Percentiles rank a stretch among this genome's conserved stretches.
Conservation (phyloP, 176 grass and related monocot genomes). For the Cenchrus fungigraminus region DNA sequence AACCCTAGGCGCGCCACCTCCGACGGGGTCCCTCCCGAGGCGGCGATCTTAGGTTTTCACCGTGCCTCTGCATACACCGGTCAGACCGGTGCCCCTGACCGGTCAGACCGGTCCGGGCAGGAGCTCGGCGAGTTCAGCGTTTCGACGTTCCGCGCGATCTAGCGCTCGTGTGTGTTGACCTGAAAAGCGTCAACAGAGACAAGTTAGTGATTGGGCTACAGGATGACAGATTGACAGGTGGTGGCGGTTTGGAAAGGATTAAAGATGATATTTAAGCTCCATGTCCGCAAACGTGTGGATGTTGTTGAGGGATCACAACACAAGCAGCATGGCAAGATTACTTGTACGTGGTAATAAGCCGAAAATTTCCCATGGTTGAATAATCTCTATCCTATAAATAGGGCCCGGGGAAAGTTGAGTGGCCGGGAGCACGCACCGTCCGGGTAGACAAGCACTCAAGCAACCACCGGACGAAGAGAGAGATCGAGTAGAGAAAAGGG, state of each 20-base stretch:
- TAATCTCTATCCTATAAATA: background rate
- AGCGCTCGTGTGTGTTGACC: too few species aligned
- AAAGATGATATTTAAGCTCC: background rate
- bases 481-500: background rate
- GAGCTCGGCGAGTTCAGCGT: too few species aligned
- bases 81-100: too few species aligned
- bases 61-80: too few species aligned
- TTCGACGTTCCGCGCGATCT: too few species aligned
- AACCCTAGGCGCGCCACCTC: too few species aligned
- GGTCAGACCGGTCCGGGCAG: too few species aligned
- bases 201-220: background rate
- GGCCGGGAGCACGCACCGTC: background rate
- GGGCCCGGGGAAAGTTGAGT: background rate
- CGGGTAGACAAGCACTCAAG: background rate
- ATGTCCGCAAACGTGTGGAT: background rate
- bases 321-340: background rate
- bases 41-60: too few species aligned
- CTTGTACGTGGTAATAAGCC: background rate
- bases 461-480: background rate
- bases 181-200: background rate
- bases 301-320: background rate
- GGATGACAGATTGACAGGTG: background rate
- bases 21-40: too few species aligned
- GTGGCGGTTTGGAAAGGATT: background rate
- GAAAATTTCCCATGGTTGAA: background rate